Evolutionary conservation across 257 asterid species (phyloP), one percentile per base, ranked within the genome.

Genomic region (Ilex asprella): DNA sequence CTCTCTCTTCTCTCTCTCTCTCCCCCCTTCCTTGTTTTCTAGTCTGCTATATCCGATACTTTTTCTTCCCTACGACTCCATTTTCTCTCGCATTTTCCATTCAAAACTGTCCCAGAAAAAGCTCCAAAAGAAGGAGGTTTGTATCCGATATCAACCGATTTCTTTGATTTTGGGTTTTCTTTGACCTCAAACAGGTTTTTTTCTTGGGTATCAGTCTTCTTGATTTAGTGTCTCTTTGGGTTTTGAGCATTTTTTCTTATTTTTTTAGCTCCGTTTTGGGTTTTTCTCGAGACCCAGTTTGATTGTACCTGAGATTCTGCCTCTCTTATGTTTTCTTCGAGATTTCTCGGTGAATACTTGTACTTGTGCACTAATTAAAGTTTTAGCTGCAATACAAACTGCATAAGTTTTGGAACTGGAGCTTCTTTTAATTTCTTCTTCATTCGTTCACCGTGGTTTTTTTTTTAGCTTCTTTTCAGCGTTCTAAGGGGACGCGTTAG

Each of bases 381-480:
- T 59, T 27, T 55, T 29, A 57, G 47, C 55, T 71, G 61, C 30
- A 43, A 51, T 71, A 44, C 21, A 27, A 47, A 21, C 9, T 11
- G 43, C 53, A 41, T 59, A 47, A 55, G 63, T 58, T 62, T 64
- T 63, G 58, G 57, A 44, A 63, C 60, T 30, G 55, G 67, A 52
- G 59, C 53, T 70, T 64, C 60, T 72, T 75, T 79, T 73, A 80
- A 82, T 85, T 79, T 78, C 69, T 79, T 78, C 69, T 69, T 72
- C 80, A 76, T 84, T 70, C 59, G 14, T 63, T 44, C 56, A 61
- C 63, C 56, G 64, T 58, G 53, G 51, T 66, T 71, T 68, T 65
- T 74, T 46, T 44, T 27, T 56, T 70, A n/a, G 59, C 30, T 44
- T 7, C 59, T 31, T 46, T 58, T 60, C 30, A 14, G 14, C 56